Evolutionary conservation across 441 rosid species (phyloP), one percentile per base, ranked within the genome.

Genomic region (Hura crepitans): DNA sequence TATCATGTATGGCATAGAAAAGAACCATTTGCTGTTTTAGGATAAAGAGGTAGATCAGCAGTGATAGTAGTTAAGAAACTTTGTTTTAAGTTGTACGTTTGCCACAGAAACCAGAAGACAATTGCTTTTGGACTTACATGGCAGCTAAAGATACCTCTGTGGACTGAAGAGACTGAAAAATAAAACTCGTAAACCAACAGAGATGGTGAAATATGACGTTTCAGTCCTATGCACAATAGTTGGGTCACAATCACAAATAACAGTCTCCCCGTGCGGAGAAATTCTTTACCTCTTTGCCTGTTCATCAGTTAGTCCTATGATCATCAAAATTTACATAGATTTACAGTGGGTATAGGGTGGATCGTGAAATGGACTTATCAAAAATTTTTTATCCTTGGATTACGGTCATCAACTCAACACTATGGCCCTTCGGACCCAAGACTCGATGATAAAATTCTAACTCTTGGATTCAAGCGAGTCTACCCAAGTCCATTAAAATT

Each of bases 161-260:
- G 17, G 18, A 56, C n/a, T 25, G 14, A n/a, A n/a, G n/a, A 1
- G 60, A 56, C 35, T 56, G 59, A 54, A 54, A 22, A 22, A 23
- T 10, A 28, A n/a, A 35, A 57, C 61, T 30, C 18, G n/a, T n/a
- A 14, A 30, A 30, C 20, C 62, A 28, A 28, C 62, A 57, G 14
- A 57, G 62, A 28, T 30, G n/a, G 62, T 15, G 20, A 57, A 57
- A 57, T 1, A 18, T 28, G 62, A 57, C 61, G 23, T 51, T 66
- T 66, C 70, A 35, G 23, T 30, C 15, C 60, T 22, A 66, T 35
- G 15, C 45, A 13, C 51, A 12, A 14, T 5, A 37, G 50, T 53
- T 54, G 33, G 20, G 71, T 68, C 71, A 25, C 50, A 14, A 39
- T 55, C 51, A 3, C 53, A 42, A 15, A 14, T 42, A 1, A 39